Evolutionary conservation across 345 rosid species (phyloP).

Genomic region (Citrus trifoliata): DNA sequence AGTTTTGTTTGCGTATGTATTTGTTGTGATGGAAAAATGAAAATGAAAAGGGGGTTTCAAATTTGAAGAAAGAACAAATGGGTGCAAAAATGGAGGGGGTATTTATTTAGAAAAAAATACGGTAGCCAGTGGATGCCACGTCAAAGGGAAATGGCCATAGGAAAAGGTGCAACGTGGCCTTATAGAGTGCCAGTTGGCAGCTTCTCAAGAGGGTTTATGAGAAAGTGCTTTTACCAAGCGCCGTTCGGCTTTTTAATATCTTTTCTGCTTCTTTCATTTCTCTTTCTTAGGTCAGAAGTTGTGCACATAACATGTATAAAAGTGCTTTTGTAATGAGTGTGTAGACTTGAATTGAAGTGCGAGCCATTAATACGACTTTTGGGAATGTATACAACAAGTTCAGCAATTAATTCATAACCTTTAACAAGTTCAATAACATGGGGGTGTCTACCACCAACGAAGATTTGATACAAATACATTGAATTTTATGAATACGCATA

Average conservation of each 20-base stretch:
- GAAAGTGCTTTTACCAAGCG: conserved; percentile 16
- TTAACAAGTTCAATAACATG: not conserved
- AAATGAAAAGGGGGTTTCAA: not conserved
- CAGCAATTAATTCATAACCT: too few species aligned
- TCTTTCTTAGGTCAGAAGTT: not conserved
- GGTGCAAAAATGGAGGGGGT: conserved; percentile 16
- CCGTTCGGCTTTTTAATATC: conserved; percentile 7
- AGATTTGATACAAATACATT: not conserved
- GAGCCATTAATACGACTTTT: not conserved
- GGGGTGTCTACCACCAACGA: not conserved
- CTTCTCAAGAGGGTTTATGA: conserved; percentile 6
- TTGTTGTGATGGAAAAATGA: not conserved
- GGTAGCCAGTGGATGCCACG: conserved; percentile 52
- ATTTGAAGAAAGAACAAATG: not conserved
- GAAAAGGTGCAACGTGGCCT: conserved; percentile 45
- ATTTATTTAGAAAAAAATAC: conserved; percentile 32
- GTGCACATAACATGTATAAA: not conserved
- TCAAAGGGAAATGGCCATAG: conserved; percentile 32
- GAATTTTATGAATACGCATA: not conserved
- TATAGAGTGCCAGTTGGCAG: conserved; percentile 37
- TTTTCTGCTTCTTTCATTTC: not conserved
- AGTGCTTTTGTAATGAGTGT: not conserved
- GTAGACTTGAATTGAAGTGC: not conserved
- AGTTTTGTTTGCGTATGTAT: not conserved
- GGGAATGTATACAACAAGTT: not conserved